phyloP scores from a whole-genome alignment of 176 grass and related monocot genomes.

The Triticum monococcum region DNA sequence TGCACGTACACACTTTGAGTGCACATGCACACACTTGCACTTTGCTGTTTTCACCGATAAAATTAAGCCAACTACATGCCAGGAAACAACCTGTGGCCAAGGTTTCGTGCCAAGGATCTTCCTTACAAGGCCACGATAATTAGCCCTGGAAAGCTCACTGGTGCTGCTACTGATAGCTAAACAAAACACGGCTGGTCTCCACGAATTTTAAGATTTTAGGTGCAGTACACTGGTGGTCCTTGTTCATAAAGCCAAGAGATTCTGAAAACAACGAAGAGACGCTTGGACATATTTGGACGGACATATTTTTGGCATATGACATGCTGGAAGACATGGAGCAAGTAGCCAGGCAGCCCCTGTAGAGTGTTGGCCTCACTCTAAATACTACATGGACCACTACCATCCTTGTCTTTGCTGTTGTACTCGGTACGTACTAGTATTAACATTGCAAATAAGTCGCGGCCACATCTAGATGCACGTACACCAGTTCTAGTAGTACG shows the following conservation, averaged over 20 bases:
- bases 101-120: slow-evolving; percentile 23
- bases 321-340: slow-evolving; percentile 33
- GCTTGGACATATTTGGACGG: background rate
- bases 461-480: slow-evolving; percentile 25
- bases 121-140: background rate
- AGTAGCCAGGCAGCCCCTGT: slow-evolving; percentile 7
- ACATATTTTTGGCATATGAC: background rate
- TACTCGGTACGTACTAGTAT: background rate
- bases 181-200: background rate
- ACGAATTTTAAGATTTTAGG: background rate
- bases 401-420: background rate
- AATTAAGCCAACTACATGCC: background rate
- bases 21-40: slow-evolving; percentile 34
- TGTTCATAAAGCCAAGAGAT: background rate
- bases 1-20: slow-evolving; percentile 24
- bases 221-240: background rate
- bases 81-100: slow-evolving; percentile 12
- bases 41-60: background rate
- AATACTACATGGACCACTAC: background rate
- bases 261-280: background rate
- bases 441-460: slow-evolving; percentile 7
- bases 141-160: background rate
- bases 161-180: background rate
- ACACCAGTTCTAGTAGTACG: background rate
- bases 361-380: slow-evolving; percentile 11